Base-by-base conservation (phyloP, 306 rosid genomes). In the Quercus mongolica region DNA sequence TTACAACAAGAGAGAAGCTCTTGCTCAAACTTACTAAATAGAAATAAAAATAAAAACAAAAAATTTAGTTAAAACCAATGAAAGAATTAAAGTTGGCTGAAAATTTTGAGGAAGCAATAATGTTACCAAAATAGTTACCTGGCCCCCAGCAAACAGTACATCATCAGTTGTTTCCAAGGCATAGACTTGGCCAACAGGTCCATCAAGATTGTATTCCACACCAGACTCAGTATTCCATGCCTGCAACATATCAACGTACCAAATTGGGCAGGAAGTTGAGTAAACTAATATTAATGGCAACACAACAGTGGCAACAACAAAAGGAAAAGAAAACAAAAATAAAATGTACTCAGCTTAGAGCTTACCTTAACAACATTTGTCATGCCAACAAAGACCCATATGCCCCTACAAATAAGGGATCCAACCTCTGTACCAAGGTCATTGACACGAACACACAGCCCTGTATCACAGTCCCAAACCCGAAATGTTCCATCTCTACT, bases 401-500 rank as follows among this genome's bases (percentile, higher is more conserved):
- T 73, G 1, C 89, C 90, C 70, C 84, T 82, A 2, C 81, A 72
- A 74, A 82, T 76, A 73, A 89, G 79, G 74, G 78, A 89, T 55
- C 75, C 83, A 38, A 82, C 83, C 69, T 87, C 86, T 1, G 10
- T 70, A 8, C 85, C 82, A 25, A 87, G 78, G 64, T 83, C 75
- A 38, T 54, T 56, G 13, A 74, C 67, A 1, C 13, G 54, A 75
- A 14, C 77, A 75, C 89, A 89, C 26, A 28, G 74, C 56, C 90
- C 86, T 44, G 82, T 84, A 51, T 73, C 31, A 69, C 88, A 91
- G 52, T 91, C 86, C 93, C 93, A 91, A 62, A 79, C 71, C 8
- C 87, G 59, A 56, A 78, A 41, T 6, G 85, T 80, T 30, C 89
- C 88, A 13, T 91, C 84, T 7, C n/a, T 86, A 72, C 83, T 79